These are phyloP conservation scores for Articulospora tetracladia DNA, from an alignment of 495 filamentous ascomycete genomes.

Conservation along the genomic window DNA sequence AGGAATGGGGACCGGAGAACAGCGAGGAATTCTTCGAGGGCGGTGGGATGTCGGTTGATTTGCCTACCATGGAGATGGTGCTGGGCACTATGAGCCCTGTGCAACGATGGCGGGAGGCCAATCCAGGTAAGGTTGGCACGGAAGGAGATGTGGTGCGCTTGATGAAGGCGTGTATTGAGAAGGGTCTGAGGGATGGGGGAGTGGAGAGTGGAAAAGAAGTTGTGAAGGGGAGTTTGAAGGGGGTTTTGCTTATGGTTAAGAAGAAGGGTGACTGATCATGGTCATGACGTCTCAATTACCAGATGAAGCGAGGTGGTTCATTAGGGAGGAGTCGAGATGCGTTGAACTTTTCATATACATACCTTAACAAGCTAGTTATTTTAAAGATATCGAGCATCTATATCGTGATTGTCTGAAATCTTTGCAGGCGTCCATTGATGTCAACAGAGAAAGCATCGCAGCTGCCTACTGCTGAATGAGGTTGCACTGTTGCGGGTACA, in stretches of 20 bases:
- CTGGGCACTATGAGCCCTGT: constrained; percentile 12
- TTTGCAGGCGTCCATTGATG: too few species aligned
- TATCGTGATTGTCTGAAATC: too few species aligned
- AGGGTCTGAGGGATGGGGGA: constrained; percentile 1
- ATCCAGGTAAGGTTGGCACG: constrained; percentile 11
- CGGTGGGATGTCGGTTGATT: not conserved
- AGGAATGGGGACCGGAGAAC: constrained; percentile 9
- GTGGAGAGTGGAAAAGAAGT: constrained; percentile 11
- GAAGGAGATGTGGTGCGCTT: constrained; percentile 11
- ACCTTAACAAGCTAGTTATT: too few species aligned
- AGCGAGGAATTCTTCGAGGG: constrained; percentile 13
- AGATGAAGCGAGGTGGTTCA: too few species aligned
- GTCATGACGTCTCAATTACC: too few species aligned
- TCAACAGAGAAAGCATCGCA: too few species aligned
- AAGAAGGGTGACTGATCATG: constrained; percentile 5
- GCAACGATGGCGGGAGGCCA: constrained; percentile 16
- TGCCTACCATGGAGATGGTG: constrained; percentile 9
- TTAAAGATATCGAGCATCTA: too few species aligned
- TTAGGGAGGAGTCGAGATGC: too few species aligned
- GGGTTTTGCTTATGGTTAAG: constrained; percentile 17
- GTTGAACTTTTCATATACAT: too few species aligned
- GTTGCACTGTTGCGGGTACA: too few species aligned
- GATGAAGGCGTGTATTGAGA: constrained; percentile 1
- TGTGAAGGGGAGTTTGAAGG: not conserved
- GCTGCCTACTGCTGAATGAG: too few species aligned